phyloP scores from a whole-genome alignment of 176 grass and related monocot genomes.

The Musa acuminata region DNA sequence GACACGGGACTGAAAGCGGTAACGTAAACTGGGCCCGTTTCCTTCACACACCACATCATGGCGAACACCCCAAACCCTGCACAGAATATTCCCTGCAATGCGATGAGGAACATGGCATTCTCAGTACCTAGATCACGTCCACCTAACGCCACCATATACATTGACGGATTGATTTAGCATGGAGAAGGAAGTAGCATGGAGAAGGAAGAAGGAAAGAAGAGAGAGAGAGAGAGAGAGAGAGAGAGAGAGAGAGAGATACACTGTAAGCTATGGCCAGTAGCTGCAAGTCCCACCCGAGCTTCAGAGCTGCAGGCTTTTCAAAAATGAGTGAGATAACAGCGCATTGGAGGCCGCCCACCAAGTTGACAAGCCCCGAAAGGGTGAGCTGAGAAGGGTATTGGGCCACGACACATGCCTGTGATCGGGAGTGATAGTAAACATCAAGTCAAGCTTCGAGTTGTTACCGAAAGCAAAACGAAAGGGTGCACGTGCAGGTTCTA shows the following conservation, averaged over 20 bases:
- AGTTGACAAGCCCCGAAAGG: neutral
- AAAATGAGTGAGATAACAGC: neutral
- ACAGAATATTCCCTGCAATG: constrained; percentile 12
- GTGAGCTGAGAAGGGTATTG: neutral
- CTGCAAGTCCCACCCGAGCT: neutral
- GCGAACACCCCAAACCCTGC: neutral
- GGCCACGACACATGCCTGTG: neutral
- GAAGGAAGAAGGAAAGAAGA: neutral
- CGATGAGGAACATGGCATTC: neutral
- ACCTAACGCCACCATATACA: no score
- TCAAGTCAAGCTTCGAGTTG: no score
- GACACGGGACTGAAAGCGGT: neutral
- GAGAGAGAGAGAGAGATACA: neutral
- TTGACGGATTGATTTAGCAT: neutral
- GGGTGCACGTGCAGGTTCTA: no score
- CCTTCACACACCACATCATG: constrained; percentile 18
- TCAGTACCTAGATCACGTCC: no score
- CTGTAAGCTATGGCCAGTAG: neutral
- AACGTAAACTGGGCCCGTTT: constrained; percentile 10
- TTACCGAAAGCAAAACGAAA: no score
- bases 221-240: no score
- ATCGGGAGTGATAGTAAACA: no score
- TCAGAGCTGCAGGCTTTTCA: neutral
- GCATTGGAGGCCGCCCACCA: neutral
- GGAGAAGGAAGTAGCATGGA: neutral